phyloP scores from a whole-genome alignment of 352 stramenopile genomes.

The Phytophthora tubulina region DNA sequence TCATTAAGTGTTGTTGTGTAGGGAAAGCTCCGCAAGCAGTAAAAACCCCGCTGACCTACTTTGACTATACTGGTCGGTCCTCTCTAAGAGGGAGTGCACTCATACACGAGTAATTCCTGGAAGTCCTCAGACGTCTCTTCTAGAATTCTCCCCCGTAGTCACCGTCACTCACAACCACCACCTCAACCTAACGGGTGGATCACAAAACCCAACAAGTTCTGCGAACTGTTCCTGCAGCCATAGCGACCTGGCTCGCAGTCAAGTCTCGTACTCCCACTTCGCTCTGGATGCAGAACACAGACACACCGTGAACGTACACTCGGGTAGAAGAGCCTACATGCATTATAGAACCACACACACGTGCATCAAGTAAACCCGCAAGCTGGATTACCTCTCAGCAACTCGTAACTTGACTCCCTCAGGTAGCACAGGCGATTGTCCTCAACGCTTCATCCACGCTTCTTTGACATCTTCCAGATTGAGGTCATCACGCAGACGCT shows the following conservation, averaged over 20 bases:
- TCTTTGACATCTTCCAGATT: constrained; percentile 3
- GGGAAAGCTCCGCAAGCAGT: too few relatives aligned
- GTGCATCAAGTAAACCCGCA: neutral
- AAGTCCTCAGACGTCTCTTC: too few relatives aligned
- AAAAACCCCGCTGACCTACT: too few relatives aligned
- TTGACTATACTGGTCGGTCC: too few relatives aligned
- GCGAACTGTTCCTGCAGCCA: neutral
- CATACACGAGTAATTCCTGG: too few relatives aligned
- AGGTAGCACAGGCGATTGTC: neutral
- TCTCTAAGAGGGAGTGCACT: too few relatives aligned
- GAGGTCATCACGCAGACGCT: constrained; percentile 4
- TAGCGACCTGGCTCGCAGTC: neutral
- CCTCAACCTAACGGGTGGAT: too few relatives aligned
- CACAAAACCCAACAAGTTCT: too few relatives aligned
- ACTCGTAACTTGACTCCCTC: too few relatives aligned
- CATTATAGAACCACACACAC: neutral
- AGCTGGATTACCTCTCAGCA: neutral
- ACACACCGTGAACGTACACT: neutral
- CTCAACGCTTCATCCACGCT: neutral
- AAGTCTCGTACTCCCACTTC: constrained; percentile 3
- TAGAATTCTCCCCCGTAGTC: too few relatives aligned
- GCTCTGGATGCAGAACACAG: neutral
- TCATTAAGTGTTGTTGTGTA: too few relatives aligned
- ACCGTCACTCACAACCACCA: neutral
- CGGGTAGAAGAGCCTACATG: neutral